Evolutionary conservation across 2,329 filamentous ascomycete genomes (phyloP), one percentile per base, ranked within the genome.

Genomic region (Alternaria solani): DNA sequence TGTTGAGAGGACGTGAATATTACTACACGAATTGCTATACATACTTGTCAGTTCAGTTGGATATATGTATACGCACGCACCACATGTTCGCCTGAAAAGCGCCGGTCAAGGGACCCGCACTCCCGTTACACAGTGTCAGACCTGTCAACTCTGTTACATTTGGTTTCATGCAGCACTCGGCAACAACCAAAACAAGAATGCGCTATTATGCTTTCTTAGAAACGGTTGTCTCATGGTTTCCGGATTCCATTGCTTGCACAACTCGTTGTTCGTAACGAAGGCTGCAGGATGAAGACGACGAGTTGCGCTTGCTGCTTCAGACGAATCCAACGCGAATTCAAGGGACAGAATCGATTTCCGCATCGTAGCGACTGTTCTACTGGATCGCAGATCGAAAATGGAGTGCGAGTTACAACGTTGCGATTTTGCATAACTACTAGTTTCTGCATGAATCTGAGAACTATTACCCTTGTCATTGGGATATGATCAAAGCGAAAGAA

Each of bases 131-230:
- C 11, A 52, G 46, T 51, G 52, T 51, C 57, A 57, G 53, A 60
- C 28, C 48, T 41, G 47, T 60, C 53, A 51, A 48, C 34, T 49
- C 49, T 62, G 59, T 62, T 57, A 61, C 62, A 65, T 44, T 51
- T 54, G 25, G 39, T 48, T 65, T 63, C 49, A 65, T 65, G 61
- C 63, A 51, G 42, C 5, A 34, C 52, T 39, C 38, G 30, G 38
- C 32, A 34, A 39, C 38, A 38, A 46, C 30, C 52, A 38, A 25
- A 59, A 59, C 26, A 11, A 55, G 57, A 39, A 46, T 49, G 30
- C 44, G 25, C 38, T 34, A 18, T 59, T 44, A 59, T 59, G 57
- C 57, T 41, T 14, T 14, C 38, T 20, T 16, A 20, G n/a, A 44
- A 20, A 46, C 16, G 9, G 30, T 39, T 56, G 57, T 59, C 42